Evolutionary conservation across 169 alveolate species (phyloP).

Genomic region (Eimeria acervulina): DNA sequence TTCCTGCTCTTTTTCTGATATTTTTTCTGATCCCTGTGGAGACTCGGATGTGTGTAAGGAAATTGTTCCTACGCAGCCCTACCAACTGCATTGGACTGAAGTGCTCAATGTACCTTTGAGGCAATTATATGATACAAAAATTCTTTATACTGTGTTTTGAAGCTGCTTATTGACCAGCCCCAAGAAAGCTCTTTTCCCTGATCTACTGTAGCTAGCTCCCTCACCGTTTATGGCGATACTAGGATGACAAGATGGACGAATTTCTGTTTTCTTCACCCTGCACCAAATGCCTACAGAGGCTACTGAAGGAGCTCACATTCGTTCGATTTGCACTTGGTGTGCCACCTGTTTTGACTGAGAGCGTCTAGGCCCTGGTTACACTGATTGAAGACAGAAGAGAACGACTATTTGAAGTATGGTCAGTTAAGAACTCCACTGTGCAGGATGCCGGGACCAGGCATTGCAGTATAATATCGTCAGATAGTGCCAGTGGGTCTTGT

Average conservation of each 20-base stretch:
- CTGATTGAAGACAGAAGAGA: background rate
- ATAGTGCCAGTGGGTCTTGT: background rate
- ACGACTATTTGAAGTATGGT: background rate
- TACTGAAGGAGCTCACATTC: background rate
- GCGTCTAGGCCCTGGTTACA: background rate
- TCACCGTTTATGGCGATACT: background rate
- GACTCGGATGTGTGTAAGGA: background rate
- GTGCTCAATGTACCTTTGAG: background rate
- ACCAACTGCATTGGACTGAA: background rate
- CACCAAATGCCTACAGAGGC: background rate
- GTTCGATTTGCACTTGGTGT: background rate
- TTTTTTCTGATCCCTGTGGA: background rate
- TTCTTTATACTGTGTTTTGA: background rate
- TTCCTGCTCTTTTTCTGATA: background rate
- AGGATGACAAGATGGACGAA: too few relatives aligned
- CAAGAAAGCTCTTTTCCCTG: background rate
- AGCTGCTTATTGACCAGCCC: background rate
- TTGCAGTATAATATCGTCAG: background rate
- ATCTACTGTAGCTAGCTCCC: background rate
- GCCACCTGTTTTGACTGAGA: background rate
- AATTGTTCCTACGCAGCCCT: background rate
- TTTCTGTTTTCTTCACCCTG: background rate
- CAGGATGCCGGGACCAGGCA: background rate
- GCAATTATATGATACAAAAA: background rate
- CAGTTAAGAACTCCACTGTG: background rate